Evolutionary conservation across 371 early-diverging fungal genomes (phyloP).

Genomic region (Umbelopsis sp.): DNA sequence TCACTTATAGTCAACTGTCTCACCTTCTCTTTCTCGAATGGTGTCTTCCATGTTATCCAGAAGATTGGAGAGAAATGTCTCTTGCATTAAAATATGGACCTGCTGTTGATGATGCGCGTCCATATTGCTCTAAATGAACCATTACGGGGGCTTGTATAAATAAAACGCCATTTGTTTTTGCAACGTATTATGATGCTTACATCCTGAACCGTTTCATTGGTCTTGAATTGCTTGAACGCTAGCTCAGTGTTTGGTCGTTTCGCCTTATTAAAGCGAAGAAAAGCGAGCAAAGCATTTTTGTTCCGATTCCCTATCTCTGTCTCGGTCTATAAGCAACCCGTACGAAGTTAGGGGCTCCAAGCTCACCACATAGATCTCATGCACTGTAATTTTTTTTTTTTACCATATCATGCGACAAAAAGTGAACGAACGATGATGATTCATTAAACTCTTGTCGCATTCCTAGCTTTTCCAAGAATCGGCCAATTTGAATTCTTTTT

Average conservation of each 20-base stretch:
- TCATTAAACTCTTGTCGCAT: constrained; percentile 44
- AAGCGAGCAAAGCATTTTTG: constrained; percentile 42
- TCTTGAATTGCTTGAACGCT: constrained; percentile 57
- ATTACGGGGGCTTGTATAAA: neutral
- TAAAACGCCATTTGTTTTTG: neutral
- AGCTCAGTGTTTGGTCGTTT: constrained; percentile 55
- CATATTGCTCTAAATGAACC: constrained; percentile 52
- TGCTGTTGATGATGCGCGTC: constrained; percentile 64
- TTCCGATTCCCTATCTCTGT: constrained; percentile 34
- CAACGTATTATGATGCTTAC: constrained; percentile 29
- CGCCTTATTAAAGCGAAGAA: constrained; percentile 57
- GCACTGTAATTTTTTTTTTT: constrained; percentile 20
- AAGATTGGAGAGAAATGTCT: constrained; percentile 55
- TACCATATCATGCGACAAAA: constrained; percentile 68
- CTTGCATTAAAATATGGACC: constrained; percentile 56
- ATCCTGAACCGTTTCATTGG: constrained; percentile 58
- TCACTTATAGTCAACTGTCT: neutral
- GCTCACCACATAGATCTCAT: neutral
- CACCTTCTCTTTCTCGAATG: constrained; percentile 55
- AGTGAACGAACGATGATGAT: constrained; percentile 51
- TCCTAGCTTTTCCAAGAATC: constrained; percentile 55
- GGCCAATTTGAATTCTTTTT: constrained; percentile 57
- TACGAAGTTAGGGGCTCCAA: too few relatives aligned
- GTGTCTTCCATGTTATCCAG: constrained; percentile 49
- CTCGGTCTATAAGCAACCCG: constrained; percentile 26